These are phyloP conservation scores for Pestalotiopsis sp. DNA, from an alignment of 2,329 filamentous ascomycete genomes.

Conservation along the genomic window DNA sequence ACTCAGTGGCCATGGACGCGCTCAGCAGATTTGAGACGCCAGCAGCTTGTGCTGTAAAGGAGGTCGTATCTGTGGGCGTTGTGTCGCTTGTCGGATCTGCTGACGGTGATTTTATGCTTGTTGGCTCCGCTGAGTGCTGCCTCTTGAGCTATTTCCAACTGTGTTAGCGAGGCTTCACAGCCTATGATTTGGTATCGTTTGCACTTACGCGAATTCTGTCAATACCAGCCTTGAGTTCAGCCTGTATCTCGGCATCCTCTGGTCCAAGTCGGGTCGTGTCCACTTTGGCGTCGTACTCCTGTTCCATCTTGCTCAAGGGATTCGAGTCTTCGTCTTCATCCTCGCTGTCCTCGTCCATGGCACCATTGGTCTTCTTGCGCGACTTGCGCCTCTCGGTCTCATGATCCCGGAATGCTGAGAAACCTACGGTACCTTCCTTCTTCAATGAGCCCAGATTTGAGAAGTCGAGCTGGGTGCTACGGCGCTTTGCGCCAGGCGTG, in stretches of 20 bases:
- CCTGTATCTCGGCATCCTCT: slow-evolving; percentile 73
- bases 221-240: slow-evolving; percentile 79
- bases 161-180: slow-evolving; percentile 26
- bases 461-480: slow-evolving; percentile 84
- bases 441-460: slow-evolving; percentile 83
- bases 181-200: background rate
- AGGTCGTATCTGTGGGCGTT: slow-evolving; percentile 44
- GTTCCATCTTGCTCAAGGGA: slow-evolving; percentile 66
- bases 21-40: slow-evolving; percentile 42
- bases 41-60: slow-evolving; percentile 32
- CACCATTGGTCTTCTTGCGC: slow-evolving; percentile 66
- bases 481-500: slow-evolving; percentile 69
- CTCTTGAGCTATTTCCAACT: slow-evolving; percentile 68
- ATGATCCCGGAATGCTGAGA: slow-evolving; percentile 82
- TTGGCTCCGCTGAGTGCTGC: slow-evolving; percentile 74
- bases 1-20: slow-evolving; percentile 49
- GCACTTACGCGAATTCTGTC: slow-evolving; percentile 73
- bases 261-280: slow-evolving; percentile 62
- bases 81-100: slow-evolving; percentile 41
- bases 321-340: slow-evolving; percentile 70
- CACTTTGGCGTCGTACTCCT: slow-evolving; percentile 62
- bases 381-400: slow-evolving; percentile 63
- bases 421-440: slow-evolving; percentile 84
- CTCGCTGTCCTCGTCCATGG: slow-evolving; percentile 74
- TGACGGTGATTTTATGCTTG: slow-evolving; percentile 54